Conservation (phyloP, 1,139 yeast genomes). For the Lodderomyces metapsilosis region DNA sequence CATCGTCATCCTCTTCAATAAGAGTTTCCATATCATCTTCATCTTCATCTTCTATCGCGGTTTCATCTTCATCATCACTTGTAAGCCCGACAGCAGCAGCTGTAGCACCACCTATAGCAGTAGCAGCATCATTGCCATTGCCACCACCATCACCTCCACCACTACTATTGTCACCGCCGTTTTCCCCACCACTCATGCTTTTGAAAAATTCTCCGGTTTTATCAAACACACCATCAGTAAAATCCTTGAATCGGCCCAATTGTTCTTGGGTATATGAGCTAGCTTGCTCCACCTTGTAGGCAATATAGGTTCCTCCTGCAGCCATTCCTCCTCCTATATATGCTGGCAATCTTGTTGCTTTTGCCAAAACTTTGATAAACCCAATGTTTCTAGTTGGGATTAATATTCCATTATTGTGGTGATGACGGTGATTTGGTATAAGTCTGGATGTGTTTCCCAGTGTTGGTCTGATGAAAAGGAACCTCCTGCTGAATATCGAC, state of each 20-base stretch:
- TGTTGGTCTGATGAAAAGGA: not conserved
- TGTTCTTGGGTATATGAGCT: conserved; percentile 67
- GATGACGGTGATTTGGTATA: not conserved
- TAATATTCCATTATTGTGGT: not conserved
- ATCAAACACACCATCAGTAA: conserved; percentile 47
- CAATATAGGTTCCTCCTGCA: conserved; percentile 91
- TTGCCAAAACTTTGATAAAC: conserved; percentile 48
- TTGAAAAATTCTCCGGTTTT: conserved; percentile 45
- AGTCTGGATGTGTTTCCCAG: not conserved
- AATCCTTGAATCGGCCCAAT: conserved; percentile 57
- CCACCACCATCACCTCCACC: conserved; percentile 13
- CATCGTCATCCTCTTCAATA: conserved; percentile 34
- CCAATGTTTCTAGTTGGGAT: conserved; percentile 30
- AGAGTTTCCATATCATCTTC: conserved; percentile 34
- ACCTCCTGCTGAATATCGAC: not conserved
- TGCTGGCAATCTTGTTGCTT: conserved; percentile 62
- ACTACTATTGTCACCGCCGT: conserved; percentile 15
- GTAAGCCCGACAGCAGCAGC: conserved; percentile 47
- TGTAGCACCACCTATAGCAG: conserved; percentile 46
- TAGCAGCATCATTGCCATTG: conserved; percentile 29
- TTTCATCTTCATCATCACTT: conserved; percentile 25
- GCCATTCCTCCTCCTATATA: conserved; percentile 89
- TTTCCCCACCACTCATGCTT: conserved; percentile 13
- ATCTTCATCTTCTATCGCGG: conserved; percentile 15
- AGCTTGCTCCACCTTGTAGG: conserved; percentile 89